Evolutionary conservation across 2,329 filamentous ascomycete genomes (phyloP), one percentile per base, ranked within the genome.

Genomic region (Cladosporium sp.): DNA sequence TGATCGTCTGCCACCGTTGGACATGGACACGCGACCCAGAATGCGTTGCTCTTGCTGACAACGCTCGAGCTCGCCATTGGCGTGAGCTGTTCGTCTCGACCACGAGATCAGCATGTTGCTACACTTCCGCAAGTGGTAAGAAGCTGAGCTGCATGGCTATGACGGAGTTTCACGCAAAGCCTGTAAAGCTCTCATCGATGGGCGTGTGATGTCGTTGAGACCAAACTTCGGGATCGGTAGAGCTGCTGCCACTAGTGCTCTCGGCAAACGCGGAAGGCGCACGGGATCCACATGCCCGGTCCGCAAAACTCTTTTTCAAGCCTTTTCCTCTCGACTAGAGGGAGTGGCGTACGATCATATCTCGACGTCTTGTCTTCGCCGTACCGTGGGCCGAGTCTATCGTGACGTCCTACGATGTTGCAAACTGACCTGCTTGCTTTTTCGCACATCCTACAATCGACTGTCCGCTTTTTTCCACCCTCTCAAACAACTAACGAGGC

Each of bases 331-430:
- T 24, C 49, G 15, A 63, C 49, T 63, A 63, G 41, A 63, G 49
- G 18, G 21, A 55, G 60, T 63, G 60, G 60, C 60, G 59, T 54
- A 55, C 24, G 32, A 63, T 63, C 60, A 63, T 63, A 63, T 54
- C 34, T 63, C 18, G 60, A 63, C 60, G 49, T 63, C 60, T 5
- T 44, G 49, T 41, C 49, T 41, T 28, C 30, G 30, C 28, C 11
- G 44, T 15, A 52, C 59, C 44, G 28, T 15, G 28, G 57, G 38
- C 24, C 14, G 41, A 59, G 21, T 59, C 21, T 38, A 38, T 47
- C 26, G 26, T 34, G 41, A 47, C 41, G 41, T 47, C 41, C 41
- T 47, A 24, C 8, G 41, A 11, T 7, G 8, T 12, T 21, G 41
- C 8, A 11, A 24, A 21, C 2, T 5, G 41, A 3, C 10, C n/a